These are phyloP conservation scores for sunflower (Helianthus annuus) DNA, from an alignment of 129 eudicot genomes.

Conservation along the genomic window DNA sequence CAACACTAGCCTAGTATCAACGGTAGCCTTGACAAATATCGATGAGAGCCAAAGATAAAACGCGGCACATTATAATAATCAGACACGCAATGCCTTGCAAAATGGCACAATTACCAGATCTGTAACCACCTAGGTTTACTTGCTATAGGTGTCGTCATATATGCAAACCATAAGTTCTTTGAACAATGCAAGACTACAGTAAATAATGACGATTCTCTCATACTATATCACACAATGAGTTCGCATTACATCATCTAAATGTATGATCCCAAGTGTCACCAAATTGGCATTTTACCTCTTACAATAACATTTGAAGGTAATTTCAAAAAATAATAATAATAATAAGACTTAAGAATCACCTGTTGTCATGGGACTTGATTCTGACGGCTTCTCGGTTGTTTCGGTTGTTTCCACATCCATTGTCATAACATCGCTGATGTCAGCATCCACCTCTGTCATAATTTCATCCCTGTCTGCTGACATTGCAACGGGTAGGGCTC, in stretches of 20 bases:
- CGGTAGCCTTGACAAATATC: no score
- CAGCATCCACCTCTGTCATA: conserved; percentile 64
- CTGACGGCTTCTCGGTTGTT: conserved; percentile 55
- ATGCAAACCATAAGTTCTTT: no score
- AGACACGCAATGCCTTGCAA: no score
- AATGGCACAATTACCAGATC: no score
- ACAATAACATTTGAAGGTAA: conserved; percentile 28
- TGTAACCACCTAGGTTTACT: no score
- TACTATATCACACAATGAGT: conserved; percentile 21
- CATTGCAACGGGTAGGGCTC: conserved; percentile 35
- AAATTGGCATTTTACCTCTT: conserved; percentile 26
- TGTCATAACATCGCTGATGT: conserved; percentile 49
- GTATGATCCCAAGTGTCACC: conserved; percentile 15
- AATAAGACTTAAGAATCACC: conserved; percentile 38
- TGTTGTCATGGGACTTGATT: conserved; percentile 50
- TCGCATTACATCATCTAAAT: conserved; percentile 28
- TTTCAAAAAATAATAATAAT: conserved; percentile 23
- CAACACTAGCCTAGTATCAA: no score
- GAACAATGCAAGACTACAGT: neutral
- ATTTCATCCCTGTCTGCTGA: conserved; percentile 57
- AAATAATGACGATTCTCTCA: conserved; percentile 20
- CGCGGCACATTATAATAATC: no score
- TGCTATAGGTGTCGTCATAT: no score
- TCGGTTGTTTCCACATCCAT: conserved; percentile 69
- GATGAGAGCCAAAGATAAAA: no score